A percentile compares a stretch with the other conserved stretches of the same genome.
phyloP scores from a whole-genome alignment of 192 early-diverging fungal species.

The Backusella tuberculispora region DNA sequence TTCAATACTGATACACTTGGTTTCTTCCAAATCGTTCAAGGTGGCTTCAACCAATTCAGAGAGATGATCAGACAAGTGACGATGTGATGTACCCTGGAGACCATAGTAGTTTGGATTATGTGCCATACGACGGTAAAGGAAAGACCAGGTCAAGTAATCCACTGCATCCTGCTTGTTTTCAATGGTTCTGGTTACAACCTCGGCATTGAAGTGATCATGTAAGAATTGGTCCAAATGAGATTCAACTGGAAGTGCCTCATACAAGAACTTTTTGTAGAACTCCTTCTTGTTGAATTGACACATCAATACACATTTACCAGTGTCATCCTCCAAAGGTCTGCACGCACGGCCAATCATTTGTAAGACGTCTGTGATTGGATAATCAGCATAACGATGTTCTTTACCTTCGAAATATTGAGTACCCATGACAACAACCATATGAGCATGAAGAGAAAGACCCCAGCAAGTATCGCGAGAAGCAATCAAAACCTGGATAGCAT shows the following conservation, averaged over 20 bases:
- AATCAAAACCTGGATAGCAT: slow-evolving; percentile 88
- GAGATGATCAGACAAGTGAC: slow-evolving; percentile 89
- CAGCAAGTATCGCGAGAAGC: slow-evolving; percentile 92
- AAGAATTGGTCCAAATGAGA: slow-evolving; percentile 92
- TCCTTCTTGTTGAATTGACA: slow-evolving; percentile 94
- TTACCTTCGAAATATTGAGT: slow-evolving; percentile 94
- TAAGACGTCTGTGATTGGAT: slow-evolving; percentile 91
- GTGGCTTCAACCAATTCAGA: slow-evolving; percentile 96
- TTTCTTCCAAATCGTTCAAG: slow-evolving; percentile 80
- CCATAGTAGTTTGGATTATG: slow-evolving; percentile 98
- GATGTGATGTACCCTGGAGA: slow-evolving; percentile 82
- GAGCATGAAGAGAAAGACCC: slow-evolving; percentile 81
- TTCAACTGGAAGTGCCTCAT: slow-evolving; percentile 95
- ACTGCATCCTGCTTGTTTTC: slow-evolving; percentile 98
- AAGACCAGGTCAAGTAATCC: slow-evolving; percentile 98
- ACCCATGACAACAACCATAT: slow-evolving; percentile 94
- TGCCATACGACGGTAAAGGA: slow-evolving; percentile 94
- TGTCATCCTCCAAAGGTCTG: slow-evolving; percentile 61
- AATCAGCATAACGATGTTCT: slow-evolving; percentile 96
- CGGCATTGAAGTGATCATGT: slow-evolving; percentile 97
- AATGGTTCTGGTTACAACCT: slow-evolving; percentile 93
- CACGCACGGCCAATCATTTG: slow-evolving; percentile 99
- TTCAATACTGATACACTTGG: slow-evolving; percentile 80
- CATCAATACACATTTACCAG: slow-evolving; percentile 89
- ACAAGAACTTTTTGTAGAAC: slow-evolving; percentile 97